Evolutionary conservation across 139 green algal species (phyloP), one percentile per base, ranked within the genome.

Genomic region (Chlamydomonas sp.): DNA sequence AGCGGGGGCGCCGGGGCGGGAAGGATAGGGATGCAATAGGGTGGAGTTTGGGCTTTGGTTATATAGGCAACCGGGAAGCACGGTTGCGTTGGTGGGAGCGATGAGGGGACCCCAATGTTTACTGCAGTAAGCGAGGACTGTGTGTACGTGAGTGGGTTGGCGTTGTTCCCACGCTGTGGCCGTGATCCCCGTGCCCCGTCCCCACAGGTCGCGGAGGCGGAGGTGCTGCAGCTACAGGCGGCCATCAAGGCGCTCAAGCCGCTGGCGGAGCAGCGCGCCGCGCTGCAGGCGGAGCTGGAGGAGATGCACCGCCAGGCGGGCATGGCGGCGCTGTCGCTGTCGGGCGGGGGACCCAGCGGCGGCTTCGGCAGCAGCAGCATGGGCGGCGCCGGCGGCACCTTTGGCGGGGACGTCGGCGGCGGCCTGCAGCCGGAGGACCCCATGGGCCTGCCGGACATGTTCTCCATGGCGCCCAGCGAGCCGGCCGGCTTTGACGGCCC

Each of bases 211-310:
- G 31, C 79, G 61, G 82, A 86, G 59, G 71, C 71, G n/a, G 82
- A 86, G 2, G 82, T 86, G 82, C 20, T n/a, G 12, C 71, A 61
- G 14, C 82, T 86, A 60, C 71, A 88, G 62, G 8, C 74, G 2
- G 73, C 74, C 49, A 81, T 81, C 49, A 73, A 74, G 63, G 74
- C 83, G 1, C 83, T 82, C 49, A 62, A 71, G n/a, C 73, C 83
- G 10, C 73, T 81, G 83, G 83, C 17, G 63, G 75, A 81, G 73
- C 61, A 88, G 75, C 83, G 83, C 63, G 57, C 63, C 18, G 74
- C 73, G 15, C 83, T 88, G 73, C 83, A 82, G 83, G 83, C 83
- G 6, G 83, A 88, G 74, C 74, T 88, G 72, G 83, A 86, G 82
- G 82, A 79, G 71, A 78, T 86, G 72, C 82, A 86, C 14, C 82